Evolutionary conservation across 2,329 filamentous ascomycete species (phyloP).

Genomic region (Aspergillus carbonarius): DNA sequence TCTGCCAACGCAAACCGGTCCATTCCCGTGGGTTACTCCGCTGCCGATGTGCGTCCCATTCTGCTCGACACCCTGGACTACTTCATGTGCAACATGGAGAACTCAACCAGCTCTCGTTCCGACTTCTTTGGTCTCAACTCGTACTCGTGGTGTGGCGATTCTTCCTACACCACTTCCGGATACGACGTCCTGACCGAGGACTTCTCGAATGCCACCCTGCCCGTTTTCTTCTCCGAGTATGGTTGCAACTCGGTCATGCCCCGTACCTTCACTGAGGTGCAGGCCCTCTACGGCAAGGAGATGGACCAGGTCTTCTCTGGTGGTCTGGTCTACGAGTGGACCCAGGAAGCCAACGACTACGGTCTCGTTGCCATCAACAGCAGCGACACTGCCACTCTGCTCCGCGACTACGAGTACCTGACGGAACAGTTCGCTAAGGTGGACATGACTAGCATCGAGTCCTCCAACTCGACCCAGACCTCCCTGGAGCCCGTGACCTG

Average conservation of each 20-base stretch:
- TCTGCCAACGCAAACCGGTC: constrained; percentile 54
- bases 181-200: constrained; percentile 59
- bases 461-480: constrained; percentile 58
- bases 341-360: constrained; percentile 49
- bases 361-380: constrained; percentile 62
- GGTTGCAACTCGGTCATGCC: constrained; percentile 61
- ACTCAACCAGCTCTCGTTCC: constrained; percentile 53
- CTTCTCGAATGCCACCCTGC: constrained; percentile 58
- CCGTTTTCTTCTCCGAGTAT: constrained; percentile 67
- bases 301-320: constrained; percentile 61
- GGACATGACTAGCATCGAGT: constrained; percentile 67
- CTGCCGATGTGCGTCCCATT: constrained; percentile 63
- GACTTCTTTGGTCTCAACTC: constrained; percentile 68
- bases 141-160: constrained; percentile 67
- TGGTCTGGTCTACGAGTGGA: constrained; percentile 55
- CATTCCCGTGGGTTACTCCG: constrained; percentile 68
- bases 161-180: constrained; percentile 54
- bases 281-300: constrained; percentile 57
- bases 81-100: constrained; percentile 56
- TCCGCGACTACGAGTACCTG: constrained; percentile 70
- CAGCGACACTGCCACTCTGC: constrained; percentile 59
- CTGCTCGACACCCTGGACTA: constrained; percentile 62
- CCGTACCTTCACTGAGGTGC: constrained; percentile 61
- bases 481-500: constrained; percentile 63
- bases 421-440: constrained; percentile 72